Conservation (phyloP, 176 grass and related monocot genomes). For the Tillandsia fasciculata region DNA sequence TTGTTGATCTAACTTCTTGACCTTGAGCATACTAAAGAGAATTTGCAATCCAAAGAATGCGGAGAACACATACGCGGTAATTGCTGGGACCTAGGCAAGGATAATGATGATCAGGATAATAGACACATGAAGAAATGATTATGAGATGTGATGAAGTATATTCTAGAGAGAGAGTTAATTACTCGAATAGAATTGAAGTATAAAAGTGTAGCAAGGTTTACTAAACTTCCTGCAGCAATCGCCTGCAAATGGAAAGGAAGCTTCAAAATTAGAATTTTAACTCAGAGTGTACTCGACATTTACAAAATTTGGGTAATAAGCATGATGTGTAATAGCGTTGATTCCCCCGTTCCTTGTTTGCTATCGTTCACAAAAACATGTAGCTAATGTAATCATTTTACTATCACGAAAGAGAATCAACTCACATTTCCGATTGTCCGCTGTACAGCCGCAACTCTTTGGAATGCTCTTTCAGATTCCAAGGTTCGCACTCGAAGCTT, state of each 20-base stretch:
- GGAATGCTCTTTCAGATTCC: constrained; percentile 94
- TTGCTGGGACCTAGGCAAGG: constrained; percentile 54
- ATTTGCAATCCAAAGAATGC: constrained; percentile 84
- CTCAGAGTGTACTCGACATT: background rate
- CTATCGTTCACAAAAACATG: too few species aligned
- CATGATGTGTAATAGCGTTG: background rate
- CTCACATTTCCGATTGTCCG: constrained; percentile 97
- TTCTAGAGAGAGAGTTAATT: constrained; percentile 17
- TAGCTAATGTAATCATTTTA: background rate
- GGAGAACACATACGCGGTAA: constrained; percentile 44
- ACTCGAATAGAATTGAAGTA: constrained; percentile 82
- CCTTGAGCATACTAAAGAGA: constrained; percentile 67
- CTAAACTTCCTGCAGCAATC: constrained; percentile 76
- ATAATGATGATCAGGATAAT: constrained; percentile 8
- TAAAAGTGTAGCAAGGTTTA: constrained; percentile 79
- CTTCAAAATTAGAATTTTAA: constrained; percentile 21
- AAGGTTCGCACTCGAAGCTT: constrained; percentile 91
- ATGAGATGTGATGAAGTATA: background rate
- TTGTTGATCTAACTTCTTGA: constrained; percentile 77
- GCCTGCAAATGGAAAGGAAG: constrained; percentile 34
- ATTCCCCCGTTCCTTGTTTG: background rate
- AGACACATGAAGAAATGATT: constrained; percentile 9
- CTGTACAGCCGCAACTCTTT: constrained; percentile 86
- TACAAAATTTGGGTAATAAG: background rate
- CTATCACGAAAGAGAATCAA: constrained; percentile 13